These are phyloP conservation scores for Dictyophora rubrovolvata DNA, from an alignment of 768 basidiomycete genomes.

Conservation along the genomic window DNA sequence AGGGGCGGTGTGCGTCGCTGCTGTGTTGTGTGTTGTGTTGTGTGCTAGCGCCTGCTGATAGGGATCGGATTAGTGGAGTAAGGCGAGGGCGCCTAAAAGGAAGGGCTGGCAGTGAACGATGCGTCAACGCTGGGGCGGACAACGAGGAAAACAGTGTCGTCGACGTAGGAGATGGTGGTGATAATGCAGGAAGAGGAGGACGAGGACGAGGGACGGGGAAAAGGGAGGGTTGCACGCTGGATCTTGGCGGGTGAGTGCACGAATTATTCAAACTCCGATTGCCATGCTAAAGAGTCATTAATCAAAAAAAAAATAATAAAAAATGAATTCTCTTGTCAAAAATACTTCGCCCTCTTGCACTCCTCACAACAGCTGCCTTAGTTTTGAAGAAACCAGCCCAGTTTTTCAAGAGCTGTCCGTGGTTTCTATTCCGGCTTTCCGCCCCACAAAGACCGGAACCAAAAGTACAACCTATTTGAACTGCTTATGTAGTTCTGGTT, in stretches of 20 bases:
- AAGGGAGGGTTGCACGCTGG: neutral
- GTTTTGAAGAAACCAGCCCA: too few relatives aligned
- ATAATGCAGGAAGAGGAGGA: neutral
- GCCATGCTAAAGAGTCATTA: neutral
- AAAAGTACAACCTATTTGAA: too few relatives aligned
- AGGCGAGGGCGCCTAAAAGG: neutral
- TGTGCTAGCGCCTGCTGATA: neutral
- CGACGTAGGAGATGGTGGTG: neutral
- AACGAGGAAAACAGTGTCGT: neutral
- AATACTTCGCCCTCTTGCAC: too few relatives aligned
- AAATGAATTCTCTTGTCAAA: too few relatives aligned
- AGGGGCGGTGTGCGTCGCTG: neutral
- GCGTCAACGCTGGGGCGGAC: neutral
- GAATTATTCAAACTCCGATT: neutral
- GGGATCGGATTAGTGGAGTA: neutral
- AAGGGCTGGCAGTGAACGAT: neutral
- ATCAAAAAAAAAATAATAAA: too few relatives aligned
- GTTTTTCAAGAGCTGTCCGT: too few relatives aligned
- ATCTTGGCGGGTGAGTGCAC: neutral
- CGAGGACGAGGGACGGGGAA: neutral
- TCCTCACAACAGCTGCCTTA: too few relatives aligned
- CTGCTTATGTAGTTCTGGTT: too few relatives aligned
- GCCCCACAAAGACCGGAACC: too few relatives aligned
- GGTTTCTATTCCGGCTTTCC: too few relatives aligned
- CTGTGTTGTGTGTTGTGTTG: neutral